Conservation (phyloP, 371 early-diverging fungal genomes). For the Ordospora pajunii region DNA sequence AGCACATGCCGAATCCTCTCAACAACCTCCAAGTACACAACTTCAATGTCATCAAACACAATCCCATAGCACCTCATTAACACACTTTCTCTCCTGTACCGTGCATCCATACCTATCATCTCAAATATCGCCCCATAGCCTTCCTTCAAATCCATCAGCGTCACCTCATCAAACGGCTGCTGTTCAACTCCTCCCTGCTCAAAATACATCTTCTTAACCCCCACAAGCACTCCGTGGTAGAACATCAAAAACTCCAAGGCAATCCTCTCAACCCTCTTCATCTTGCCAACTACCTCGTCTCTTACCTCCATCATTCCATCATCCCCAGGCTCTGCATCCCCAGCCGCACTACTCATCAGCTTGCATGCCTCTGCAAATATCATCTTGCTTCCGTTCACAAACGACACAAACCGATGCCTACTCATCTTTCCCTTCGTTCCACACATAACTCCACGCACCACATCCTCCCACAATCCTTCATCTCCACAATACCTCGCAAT, state of each 20-base stretch:
- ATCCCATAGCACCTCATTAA: not conserved
- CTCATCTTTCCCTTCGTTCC: not conserved
- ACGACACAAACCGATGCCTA: not conserved
- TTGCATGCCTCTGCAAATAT: not conserved
- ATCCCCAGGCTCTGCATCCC: not conserved
- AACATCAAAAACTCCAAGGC: not conserved
- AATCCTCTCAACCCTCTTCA: not conserved
- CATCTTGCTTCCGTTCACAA: not conserved
- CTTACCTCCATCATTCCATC: not conserved
- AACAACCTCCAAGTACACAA: not conserved
- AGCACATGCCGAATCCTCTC: not conserved
- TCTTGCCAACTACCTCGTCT: not conserved
- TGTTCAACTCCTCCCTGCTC: not conserved
- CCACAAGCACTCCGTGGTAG: not conserved
- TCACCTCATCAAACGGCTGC: not conserved
- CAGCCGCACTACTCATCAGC: not conserved
- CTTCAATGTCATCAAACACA: conserved; percentile 1
- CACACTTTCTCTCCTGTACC: not conserved
- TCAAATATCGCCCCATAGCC: conserved; percentile 7
- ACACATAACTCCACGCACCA: not conserved
- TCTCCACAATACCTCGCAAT: not conserved
- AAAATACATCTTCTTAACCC: no score
- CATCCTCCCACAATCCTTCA: not conserved
- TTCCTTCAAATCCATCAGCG: not conserved
- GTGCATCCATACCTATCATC: not conserved